Evolutionary conservation across 2,329 filamentous ascomycete genomes (phyloP).

Genomic region (Pseudophaeomoniella oleicola): DNA sequence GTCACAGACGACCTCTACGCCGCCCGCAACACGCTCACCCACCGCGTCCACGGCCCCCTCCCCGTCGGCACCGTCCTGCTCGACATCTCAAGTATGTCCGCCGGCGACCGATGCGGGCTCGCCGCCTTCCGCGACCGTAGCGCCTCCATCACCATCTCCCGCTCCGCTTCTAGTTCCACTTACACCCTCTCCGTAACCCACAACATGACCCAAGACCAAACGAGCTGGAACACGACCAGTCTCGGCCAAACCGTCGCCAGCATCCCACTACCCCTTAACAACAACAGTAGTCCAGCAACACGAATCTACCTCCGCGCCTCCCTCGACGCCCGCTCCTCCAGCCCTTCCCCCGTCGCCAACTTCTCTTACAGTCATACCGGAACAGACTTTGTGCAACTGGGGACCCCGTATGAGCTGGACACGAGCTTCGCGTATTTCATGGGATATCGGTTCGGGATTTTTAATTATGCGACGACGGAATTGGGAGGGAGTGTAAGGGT

Average conservation of each 20-base stretch:
- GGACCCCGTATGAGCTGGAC: constrained; percentile 21
- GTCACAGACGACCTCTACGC: constrained; percentile 36
- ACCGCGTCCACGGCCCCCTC: constrained; percentile 24
- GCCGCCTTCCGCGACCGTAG: constrained; percentile 38
- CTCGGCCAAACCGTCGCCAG: constrained; percentile 8
- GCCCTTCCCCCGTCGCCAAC: too few species aligned
- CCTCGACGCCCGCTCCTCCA: too few species aligned
- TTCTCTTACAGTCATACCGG: constrained; percentile 34
- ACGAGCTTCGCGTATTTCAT: constrained; percentile 33
- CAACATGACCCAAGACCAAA: constrained; percentile 20
- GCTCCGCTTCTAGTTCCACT: constrained; percentile 16
- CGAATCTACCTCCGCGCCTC: too few species aligned
- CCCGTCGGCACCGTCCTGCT: constrained; percentile 35
- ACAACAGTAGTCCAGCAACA: constrained; percentile 19
- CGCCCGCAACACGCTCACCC: constrained; percentile 27
- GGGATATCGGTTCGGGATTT: constrained; percentile 34
- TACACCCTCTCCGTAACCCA: constrained; percentile 24
- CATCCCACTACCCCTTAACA: constrained; percentile 23
- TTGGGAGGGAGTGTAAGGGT: constrained; percentile 24
- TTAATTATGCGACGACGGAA: constrained; percentile 32
- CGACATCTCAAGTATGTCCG: constrained; percentile 32
- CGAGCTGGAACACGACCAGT: constrained; percentile 13
- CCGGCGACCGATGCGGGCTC: constrained; percentile 38
- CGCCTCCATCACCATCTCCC: constrained; percentile 38
- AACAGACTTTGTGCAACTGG: constrained; percentile 20